These are phyloP conservation scores for Blastomyces parvus DNA, from an alignment of 2,329 filamentous ascomycete species.

Conservation along the genomic window DNA sequence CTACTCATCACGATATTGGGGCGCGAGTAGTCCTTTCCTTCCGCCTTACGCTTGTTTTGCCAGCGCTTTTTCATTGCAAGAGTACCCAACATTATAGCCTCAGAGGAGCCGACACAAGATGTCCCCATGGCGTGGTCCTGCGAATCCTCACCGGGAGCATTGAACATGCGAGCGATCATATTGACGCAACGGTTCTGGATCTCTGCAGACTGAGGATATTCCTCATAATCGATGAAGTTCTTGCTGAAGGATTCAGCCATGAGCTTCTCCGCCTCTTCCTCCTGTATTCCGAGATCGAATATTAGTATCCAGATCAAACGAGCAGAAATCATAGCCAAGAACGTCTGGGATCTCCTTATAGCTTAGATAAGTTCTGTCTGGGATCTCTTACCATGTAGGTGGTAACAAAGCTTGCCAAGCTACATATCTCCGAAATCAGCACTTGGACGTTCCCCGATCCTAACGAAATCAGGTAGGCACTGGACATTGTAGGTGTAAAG, in stretches of 20 bases:
- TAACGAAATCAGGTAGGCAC: neutral
- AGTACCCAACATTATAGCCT: slow-evolving; percentile 46
- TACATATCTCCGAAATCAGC: slow-evolving; percentile 28
- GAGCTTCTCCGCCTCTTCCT: slow-evolving; percentile 90
- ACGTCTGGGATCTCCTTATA: neutral
- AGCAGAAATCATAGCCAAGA: neutral
- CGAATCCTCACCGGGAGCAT: slow-evolving; percentile 54
- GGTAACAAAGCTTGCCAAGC: slow-evolving; percentile 84
- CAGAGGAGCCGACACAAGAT: slow-evolving; percentile 79
- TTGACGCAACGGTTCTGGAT: slow-evolving; percentile 88
- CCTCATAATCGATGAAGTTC: slow-evolving; percentile 89
- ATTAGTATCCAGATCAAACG: neutral
- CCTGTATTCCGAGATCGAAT: slow-evolving; percentile 40
- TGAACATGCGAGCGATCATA: slow-evolving; percentile 84
- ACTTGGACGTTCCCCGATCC: neutral
- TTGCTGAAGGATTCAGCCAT: slow-evolving; percentile 89
- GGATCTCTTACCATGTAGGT: slow-evolving; percentile 73
- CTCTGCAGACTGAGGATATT: slow-evolving; percentile 70
- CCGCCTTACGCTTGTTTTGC: slow-evolving; percentile 75
- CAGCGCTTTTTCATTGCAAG: slow-evolving; percentile 93
- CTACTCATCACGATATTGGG: slow-evolving; percentile 96
- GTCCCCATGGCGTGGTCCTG: slow-evolving; percentile 67
- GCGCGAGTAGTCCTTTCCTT: slow-evolving; percentile 66
- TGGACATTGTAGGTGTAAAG: neutral
- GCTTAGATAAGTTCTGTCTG: neutral